Percentiles rank a stretch among this genome's conserved stretches.
Conservation (phyloP, 176 grass and related monocot species). For the Aegilops bicornis region DNA sequence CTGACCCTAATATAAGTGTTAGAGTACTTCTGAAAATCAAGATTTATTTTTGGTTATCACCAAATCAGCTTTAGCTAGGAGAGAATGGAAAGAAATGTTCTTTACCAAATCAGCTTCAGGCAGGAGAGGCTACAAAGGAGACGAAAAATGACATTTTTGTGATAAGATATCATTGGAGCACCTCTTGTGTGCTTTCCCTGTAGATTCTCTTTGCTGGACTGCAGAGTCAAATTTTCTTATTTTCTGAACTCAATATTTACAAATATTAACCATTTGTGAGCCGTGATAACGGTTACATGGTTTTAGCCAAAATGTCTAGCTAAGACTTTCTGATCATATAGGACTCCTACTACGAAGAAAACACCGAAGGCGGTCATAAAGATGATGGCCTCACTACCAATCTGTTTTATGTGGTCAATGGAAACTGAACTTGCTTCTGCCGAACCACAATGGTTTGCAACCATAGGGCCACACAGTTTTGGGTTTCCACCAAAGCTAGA, state of each 20-base stretch:
- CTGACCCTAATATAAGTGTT: too few relatives aligned
- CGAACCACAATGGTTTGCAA: background rate
- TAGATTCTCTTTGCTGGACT: background rate
- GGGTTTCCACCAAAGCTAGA: slow-evolving; percentile 17
- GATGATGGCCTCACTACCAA: background rate
- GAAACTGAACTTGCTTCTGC: background rate
- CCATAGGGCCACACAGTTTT: slow-evolving; percentile 31
- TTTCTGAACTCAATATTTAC: background rate
- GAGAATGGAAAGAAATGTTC: too few relatives aligned
- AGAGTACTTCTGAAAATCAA: too few relatives aligned
- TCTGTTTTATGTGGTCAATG: background rate
- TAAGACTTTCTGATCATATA: slow-evolving; percentile 29
- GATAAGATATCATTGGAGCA: background rate
- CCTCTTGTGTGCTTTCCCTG: too few relatives aligned
- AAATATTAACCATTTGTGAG: background rate
- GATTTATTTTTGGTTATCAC: too few relatives aligned
- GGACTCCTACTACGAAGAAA: slow-evolving; percentile 30
- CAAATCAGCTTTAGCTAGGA: too few relatives aligned
- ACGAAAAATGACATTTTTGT: background rate
- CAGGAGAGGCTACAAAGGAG: background rate
- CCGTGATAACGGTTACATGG: too few relatives aligned
- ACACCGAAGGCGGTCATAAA: background rate
- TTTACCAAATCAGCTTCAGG: background rate
- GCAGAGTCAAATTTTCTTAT: background rate
- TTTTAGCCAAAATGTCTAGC: background rate